phyloP scores from a whole-genome alignment of 1,284 basidiomycete genomes.

The Rhodotorula glutinis region DNA sequence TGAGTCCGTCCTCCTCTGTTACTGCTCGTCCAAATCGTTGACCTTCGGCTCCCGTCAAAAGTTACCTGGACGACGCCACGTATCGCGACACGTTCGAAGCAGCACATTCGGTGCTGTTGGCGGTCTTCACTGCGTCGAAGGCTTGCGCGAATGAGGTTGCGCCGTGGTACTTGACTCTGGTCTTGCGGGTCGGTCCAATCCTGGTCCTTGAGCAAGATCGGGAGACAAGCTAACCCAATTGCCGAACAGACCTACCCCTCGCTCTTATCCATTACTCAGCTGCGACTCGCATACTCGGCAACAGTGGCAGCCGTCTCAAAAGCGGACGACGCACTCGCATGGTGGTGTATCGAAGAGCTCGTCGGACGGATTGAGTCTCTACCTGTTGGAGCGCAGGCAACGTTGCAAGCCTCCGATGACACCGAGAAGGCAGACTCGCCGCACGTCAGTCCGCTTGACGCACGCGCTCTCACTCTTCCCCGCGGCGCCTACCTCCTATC shows the following conservation, averaged over 20 bases:
- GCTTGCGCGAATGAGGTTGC: slow-evolving; percentile 18
- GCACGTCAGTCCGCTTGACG: slow-evolving; percentile 17
- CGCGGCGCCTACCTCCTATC: slow-evolving; percentile 39
- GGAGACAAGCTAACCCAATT: not conserved
- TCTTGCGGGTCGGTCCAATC: slow-evolving; percentile 25
- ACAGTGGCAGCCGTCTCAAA: slow-evolving; percentile 30
- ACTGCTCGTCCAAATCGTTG: not conserved
- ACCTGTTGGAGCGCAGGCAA: not conserved
- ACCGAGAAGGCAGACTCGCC: not conserved
- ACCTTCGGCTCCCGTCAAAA: not conserved
- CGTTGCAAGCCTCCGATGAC: not conserved
- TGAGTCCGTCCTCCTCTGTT: slow-evolving; percentile 1
- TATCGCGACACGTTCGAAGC: slow-evolving; percentile 43
- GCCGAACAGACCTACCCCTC: slow-evolving; percentile 27
- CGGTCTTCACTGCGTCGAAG: slow-evolving; percentile 34
- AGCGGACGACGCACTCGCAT: slow-evolving; percentile 32
- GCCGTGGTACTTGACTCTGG: slow-evolving; percentile 35
- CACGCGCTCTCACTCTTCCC: slow-evolving; percentile 17
- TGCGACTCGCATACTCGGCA: slow-evolving; percentile 40
- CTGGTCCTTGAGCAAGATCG: not conserved
- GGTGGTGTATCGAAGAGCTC: slow-evolving; percentile 37
- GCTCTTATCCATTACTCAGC: slow-evolving; percentile 31
- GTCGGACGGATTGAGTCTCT: slow-evolving; percentile 14
- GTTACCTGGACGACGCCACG: slow-evolving; percentile 34
- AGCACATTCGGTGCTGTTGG: slow-evolving; percentile 42